These are phyloP conservation scores for Globisporangium paroecandrum DNA, from an alignment of 352 stramenopile genomes.

Conservation along the genomic window DNA sequence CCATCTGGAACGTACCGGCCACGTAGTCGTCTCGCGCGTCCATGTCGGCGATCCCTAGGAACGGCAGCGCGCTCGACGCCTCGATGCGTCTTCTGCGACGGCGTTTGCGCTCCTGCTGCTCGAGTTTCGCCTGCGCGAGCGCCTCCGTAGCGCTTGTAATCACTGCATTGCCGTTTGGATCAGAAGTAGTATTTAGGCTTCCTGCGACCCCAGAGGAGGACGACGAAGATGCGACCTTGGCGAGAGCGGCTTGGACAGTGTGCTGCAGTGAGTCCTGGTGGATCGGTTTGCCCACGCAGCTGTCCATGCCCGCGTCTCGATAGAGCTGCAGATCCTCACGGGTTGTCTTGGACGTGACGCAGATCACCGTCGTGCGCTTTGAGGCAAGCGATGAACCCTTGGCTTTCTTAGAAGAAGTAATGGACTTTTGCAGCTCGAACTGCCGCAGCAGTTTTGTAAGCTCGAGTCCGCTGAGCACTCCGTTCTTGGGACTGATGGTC, in stretches of 20 bases:
- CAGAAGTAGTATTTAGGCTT: not conserved
- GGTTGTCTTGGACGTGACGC: conserved; percentile 58
- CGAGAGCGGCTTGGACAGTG: conserved; percentile 81
- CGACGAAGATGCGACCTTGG: not conserved
- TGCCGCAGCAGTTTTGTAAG: conserved; percentile 78
- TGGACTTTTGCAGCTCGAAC: conserved; percentile 63
- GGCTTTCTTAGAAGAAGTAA: conserved; percentile 12
- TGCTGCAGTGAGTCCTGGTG: conserved; percentile 54
- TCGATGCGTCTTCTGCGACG: conserved; percentile 36
- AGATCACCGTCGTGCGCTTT: conserved; percentile 61
- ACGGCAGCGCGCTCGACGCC: conserved; percentile 33
- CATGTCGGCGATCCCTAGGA: conserved; percentile 45
- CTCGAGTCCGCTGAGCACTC: conserved; percentile 57
- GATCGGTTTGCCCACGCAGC: conserved; percentile 86
- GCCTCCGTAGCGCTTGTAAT: conserved; percentile 34
- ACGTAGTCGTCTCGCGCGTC: conserved; percentile 50
- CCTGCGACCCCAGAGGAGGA: not conserved
- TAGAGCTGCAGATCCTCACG: conserved; percentile 79
- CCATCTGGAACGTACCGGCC: conserved; percentile 83
- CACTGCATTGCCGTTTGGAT: conserved; percentile 12
- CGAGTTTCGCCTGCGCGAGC: conserved; percentile 39
- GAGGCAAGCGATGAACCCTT: not conserved
- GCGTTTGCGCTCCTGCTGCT: conserved; percentile 38
- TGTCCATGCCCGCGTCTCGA: conserved; percentile 89
- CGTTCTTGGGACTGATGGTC: not conserved